Conservation (phyloP, 2,329 filamentous ascomycete species). For the Microdochium nivale region DNA sequence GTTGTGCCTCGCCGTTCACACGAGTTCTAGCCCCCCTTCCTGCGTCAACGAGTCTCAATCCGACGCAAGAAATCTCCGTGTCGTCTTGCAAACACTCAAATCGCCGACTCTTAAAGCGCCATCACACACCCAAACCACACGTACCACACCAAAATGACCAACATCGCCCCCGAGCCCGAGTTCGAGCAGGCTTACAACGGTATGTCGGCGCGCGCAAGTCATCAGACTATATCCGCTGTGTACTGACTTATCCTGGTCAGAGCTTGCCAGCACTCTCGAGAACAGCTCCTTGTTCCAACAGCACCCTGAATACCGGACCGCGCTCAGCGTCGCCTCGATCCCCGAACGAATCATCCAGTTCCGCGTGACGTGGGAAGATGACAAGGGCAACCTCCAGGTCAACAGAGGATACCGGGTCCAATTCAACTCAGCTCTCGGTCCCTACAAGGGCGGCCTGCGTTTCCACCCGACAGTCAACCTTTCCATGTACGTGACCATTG, state of each 20-base stretch:
- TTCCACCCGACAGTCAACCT: conserved; percentile 87
- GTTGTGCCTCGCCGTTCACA: no score
- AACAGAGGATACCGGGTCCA: conserved; percentile 95
- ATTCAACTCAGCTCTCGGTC: conserved; percentile 95
- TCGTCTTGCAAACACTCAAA: background rate
- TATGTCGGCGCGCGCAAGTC: no score
- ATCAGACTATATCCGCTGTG: no score
- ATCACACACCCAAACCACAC: background rate
- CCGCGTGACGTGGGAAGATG: conserved; percentile 94
- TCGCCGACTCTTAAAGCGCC: background rate
- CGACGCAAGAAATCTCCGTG: no score
- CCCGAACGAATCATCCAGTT: conserved; percentile 97
- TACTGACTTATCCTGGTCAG: conserved; percentile 33
- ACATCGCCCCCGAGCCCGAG: conserved; percentile 84
- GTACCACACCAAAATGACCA: conserved; percentile 55
- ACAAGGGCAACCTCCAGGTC: conserved; percentile 80
- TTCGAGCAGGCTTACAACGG: conserved; percentile 98
- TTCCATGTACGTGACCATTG: conserved; percentile 39
- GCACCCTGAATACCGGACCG: conserved; percentile 89
- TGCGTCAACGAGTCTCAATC: no score
- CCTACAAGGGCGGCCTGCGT: conserved; percentile 95
- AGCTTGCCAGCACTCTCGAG: conserved; percentile 92
- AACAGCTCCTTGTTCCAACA: conserved; percentile 87
- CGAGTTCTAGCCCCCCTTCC: no score
- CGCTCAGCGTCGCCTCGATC: conserved; percentile 77